Evolutionary conservation across 306 rosid species (phyloP), one percentile per base, ranked within the genome.

Genomic region (Sicyos edulis): DNA sequence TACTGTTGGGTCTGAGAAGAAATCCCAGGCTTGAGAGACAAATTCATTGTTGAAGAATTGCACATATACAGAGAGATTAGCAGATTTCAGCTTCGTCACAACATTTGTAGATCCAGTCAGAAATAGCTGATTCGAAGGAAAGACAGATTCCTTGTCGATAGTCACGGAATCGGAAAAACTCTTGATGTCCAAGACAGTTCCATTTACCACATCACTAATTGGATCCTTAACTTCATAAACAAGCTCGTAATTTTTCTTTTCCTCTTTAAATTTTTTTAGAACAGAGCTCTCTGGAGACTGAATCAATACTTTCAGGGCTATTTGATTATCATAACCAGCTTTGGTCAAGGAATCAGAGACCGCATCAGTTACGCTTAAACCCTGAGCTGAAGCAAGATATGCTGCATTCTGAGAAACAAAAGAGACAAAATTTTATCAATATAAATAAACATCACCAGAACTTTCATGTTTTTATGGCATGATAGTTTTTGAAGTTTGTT

Each of bases 11-110:
- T 95, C 99, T 4, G 95, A 86, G 88, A 85, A 88, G 87, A 83
- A 91, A 83, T 95, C 99, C 90, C 90, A 95, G 15, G 92, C 84
- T 78, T 95, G 99, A 63, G 97, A 87, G 54, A 82, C 82, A 75
- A 87, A 95, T 88, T 95, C 99, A 70, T 95, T 91, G 88, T 85
- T 87, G 84, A 95, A 95, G 76, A 75, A 71, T 83, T 87, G 89
- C 10, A 85, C 96, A 42, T 86, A 95, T 60, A 95, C 89, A 5
- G 88, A 75, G 80, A 95, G 85, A 58, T 89, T 84, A 9, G 52
- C 53, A 14, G 82, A 71, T 61, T 85, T 52, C 40, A 95, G 77
- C 83, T 57, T 82, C 5, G 61, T 15, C 55, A 86, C 84, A 20
- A 73, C 83, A 8, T 54, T 22, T 17, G 97, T 83, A 20, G 19